Conservation (phyloP, 2,329 filamentous ascomycete genomes). For the Chrysoporthe deuterocubensis region DNA sequence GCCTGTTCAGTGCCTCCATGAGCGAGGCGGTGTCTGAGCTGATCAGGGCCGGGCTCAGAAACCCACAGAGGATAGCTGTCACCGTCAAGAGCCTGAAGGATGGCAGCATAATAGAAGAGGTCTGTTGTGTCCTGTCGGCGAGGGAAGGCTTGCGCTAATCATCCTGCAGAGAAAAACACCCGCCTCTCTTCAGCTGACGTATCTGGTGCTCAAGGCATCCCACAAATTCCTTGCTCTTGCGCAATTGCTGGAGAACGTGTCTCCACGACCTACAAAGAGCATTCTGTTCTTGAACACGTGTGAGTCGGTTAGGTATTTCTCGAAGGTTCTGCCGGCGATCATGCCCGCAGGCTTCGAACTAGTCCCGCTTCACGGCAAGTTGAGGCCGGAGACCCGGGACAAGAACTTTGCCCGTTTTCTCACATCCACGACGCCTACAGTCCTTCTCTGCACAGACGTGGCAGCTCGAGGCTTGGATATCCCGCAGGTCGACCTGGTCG, state of each 20-base stretch:
- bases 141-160: neutral
- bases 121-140: neutral
- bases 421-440: conserved; percentile 72
- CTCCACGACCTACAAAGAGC: conserved; percentile 78
- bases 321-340: conserved; percentile 74
- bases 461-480: conserved; percentile 91
- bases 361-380: conserved; percentile 88
- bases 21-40: conserved; percentile 93
- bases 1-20: conserved; percentile 94
- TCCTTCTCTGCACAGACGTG: conserved; percentile 91
- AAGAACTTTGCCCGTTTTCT: conserved; percentile 86
- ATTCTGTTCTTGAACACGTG: conserved; percentile 89
- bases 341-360: conserved; percentile 71
- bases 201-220: conserved; percentile 73
- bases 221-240: conserved; percentile 80
- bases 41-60: conserved; percentile 86
- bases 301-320: conserved; percentile 92
- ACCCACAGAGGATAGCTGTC: conserved; percentile 93
- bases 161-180: conserved; percentile 70
- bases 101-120: conserved; percentile 70
- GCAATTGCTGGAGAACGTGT: conserved; percentile 69
- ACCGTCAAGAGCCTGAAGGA: conserved; percentile 78
- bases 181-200: conserved; percentile 90
- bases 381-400: conserved; percentile 82
- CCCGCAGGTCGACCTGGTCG: conserved; percentile 85